phyloP scores from a whole-genome alignment of 192 early-diverging fungal species.

The Linnemannia zychae region DNA sequence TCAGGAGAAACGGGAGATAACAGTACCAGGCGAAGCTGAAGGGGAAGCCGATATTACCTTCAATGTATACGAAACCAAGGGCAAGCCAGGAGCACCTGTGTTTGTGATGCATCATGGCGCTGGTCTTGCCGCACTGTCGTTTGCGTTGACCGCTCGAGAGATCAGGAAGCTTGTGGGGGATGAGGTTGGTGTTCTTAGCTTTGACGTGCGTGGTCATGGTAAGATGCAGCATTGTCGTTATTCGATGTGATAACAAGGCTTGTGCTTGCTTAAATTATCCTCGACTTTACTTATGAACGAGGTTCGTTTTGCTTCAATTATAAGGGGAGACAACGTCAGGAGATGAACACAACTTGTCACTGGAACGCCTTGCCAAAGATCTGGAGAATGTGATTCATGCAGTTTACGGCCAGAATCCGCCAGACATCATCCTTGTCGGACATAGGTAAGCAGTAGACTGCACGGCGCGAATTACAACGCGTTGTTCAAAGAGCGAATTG shows the following conservation, averaged over 20 bases:
- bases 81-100: conserved; percentile 63
- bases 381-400: conserved; percentile 61
- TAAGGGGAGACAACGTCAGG: conserved; percentile 61
- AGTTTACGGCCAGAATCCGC: conserved; percentile 61
- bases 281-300: background rate
- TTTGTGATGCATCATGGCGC: conserved; percentile 91
- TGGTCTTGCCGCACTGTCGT: conserved; percentile 76
- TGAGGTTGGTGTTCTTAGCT: conserved; percentile 66
- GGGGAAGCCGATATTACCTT: conserved; percentile 52
- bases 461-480: background rate
- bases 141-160: conserved; percentile 70
- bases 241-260: background rate
- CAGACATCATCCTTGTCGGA: conserved; percentile 79
- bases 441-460: conserved; percentile 69
- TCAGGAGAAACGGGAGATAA: conserved; percentile 58
- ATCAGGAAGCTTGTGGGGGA: conserved; percentile 59
- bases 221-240: background rate
- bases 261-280: background rate
- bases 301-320: background rate
- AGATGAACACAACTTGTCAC: conserved; percentile 66
- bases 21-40: conserved; percentile 34
- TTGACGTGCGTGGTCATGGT: conserved; percentile 84
- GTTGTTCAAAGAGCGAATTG: background rate
- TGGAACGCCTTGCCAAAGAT: conserved; percentile 72
- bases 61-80: conserved; percentile 56